These are phyloP conservation scores for Senna siamea DNA, from an alignment of 306 rosid species.

Conservation along the genomic window DNA sequence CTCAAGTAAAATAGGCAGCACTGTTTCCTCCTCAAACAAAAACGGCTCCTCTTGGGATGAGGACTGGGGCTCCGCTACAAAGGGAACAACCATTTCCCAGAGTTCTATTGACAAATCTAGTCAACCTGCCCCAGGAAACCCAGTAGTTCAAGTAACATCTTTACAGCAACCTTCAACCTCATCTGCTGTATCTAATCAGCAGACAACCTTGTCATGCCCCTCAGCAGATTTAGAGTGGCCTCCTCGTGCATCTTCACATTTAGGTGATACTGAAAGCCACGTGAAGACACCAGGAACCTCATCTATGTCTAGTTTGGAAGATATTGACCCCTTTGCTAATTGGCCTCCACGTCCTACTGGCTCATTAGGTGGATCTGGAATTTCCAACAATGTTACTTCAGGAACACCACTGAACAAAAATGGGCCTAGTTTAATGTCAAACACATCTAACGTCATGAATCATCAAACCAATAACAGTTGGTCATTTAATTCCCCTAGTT, in stretches of 20 bases:
- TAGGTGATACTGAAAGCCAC: slow-evolving; percentile 64
- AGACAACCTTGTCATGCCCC: slow-evolving; percentile 67
- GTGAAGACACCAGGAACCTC: slow-evolving; percentile 53
- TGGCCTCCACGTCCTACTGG: slow-evolving; percentile 92
- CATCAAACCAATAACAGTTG: slow-evolving; percentile 55
- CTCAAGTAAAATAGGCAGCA: slow-evolving; percentile 44
- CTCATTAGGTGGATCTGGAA: slow-evolving; percentile 55
- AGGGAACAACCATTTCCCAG: slow-evolving; percentile 46
- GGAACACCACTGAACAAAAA: slow-evolving; percentile 51
- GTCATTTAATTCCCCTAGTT: slow-evolving; percentile 58
- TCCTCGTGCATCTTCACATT: slow-evolving; percentile 59
- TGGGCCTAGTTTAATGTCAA: slow-evolving; percentile 56
- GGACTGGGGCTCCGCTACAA: slow-evolving; percentile 77
- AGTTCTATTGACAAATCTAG: slow-evolving; percentile 47
- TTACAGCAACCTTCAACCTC: slow-evolving; percentile 41
- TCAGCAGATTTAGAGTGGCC: slow-evolving; percentile 98
- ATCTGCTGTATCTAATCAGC: slow-evolving; percentile 56
- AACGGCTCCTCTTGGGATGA: slow-evolving; percentile 81
- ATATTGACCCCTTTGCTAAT: slow-evolving; percentile 84
- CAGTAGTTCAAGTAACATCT: slow-evolving; percentile 52
- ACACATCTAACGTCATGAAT: slow-evolving; percentile 61
- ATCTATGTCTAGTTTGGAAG: slow-evolving; percentile 62
- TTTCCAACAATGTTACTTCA: slow-evolving; percentile 58
- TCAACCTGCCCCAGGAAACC: slow-evolving; percentile 44
- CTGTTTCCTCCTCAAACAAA: slow-evolving; percentile 53